Evolutionary conservation across 139 green algal genomes (phyloP).

Genomic region (Zygnema circumcarinatum): DNA sequence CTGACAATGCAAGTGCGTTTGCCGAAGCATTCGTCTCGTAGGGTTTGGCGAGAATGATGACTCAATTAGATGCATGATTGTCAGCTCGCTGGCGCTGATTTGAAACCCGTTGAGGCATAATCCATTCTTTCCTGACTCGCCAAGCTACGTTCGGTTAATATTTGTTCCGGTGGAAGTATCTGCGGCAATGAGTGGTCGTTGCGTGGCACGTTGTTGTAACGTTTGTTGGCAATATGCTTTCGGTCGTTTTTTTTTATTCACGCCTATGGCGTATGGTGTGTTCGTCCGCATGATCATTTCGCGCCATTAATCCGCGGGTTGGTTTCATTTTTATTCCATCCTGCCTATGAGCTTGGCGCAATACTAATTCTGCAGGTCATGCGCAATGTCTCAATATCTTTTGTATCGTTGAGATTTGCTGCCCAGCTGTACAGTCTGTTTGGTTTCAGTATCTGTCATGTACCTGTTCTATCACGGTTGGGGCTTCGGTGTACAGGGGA

Average conservation of each 20-base stretch:
- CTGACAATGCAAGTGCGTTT: not conserved
- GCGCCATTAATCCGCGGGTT: not conserved
- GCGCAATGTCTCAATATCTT: not conserved
- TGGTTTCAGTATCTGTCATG: too few species aligned
- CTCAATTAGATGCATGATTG: not conserved
- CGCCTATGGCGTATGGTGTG: not conserved
- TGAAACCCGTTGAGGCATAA: not conserved
- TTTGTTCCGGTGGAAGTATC: not conserved
- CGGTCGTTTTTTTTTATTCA: too few species aligned
- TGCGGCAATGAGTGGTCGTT: not conserved
- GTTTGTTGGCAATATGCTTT: too few species aligned
- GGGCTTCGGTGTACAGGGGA: not conserved
- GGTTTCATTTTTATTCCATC: not conserved
- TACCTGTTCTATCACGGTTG: not conserved
- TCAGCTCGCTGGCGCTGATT: not conserved
- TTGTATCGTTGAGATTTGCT: not conserved
- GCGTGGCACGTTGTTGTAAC: not conserved
- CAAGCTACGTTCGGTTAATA: too few species aligned
- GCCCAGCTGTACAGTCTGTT: not conserved
- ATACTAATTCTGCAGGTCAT: not conserved
- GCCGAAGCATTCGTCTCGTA: not conserved
- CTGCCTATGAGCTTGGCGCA: not conserved
- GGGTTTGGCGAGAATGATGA: not conserved
- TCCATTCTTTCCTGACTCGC: not conserved
- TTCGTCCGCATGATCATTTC: not conserved